These are phyloP conservation scores for Vigna mungo DNA, from an alignment of 306 rosid genomes.

Conservation along the genomic window DNA sequence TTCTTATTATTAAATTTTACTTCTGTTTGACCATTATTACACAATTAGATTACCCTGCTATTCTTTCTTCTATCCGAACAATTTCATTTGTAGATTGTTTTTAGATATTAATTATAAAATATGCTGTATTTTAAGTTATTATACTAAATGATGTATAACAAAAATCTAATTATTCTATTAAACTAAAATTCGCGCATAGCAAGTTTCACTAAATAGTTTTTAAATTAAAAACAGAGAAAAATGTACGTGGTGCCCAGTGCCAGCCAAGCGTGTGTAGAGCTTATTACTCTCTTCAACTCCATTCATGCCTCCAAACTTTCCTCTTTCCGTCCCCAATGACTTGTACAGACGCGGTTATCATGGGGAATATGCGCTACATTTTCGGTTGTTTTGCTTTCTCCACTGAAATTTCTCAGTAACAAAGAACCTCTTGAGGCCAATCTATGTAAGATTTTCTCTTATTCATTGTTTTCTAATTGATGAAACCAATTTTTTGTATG, in stretches of 20 bases:
- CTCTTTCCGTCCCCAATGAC: not conserved
- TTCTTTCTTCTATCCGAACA: too few relatives aligned
- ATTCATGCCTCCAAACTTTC: not conserved
- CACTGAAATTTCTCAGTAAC: slow-evolving; percentile 2
- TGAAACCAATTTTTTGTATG: not conserved
- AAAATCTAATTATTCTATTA: too few relatives aligned
- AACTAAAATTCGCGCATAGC: too few relatives aligned
- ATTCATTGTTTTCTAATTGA: not conserved
- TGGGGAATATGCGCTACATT: not conserved
- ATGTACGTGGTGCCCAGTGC: not conserved
- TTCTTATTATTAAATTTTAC: too few relatives aligned
- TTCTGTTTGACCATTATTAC: too few relatives aligned
- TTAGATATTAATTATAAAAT: too few relatives aligned
- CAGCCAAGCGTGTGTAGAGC: not conserved
- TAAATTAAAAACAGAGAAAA: not conserved
- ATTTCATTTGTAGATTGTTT: too few relatives aligned
- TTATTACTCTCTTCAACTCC: not conserved
- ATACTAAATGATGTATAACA: too few relatives aligned
- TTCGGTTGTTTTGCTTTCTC: not conserved
- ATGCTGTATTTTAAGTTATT: too few relatives aligned
- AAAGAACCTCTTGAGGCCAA: not conserved
- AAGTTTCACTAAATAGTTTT: too few relatives aligned
- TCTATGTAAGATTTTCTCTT: not conserved
- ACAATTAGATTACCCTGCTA: too few relatives aligned
- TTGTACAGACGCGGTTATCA: not conserved